Conservation (phyloP, 1,139 yeast genomes). For the Taphrina flavorubra region DNA sequence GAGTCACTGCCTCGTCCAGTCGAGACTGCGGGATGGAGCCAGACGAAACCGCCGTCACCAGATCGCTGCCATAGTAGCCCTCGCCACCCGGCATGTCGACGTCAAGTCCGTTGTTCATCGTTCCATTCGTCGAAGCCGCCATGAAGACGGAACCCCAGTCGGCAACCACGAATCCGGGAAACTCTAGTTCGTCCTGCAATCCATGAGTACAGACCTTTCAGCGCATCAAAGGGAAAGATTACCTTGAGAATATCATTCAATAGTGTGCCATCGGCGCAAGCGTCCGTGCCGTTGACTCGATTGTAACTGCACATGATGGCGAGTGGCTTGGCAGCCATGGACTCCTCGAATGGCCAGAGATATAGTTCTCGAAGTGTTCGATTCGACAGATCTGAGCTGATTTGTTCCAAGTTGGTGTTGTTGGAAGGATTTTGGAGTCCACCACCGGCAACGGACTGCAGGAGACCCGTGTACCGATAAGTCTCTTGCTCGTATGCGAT, state of each 20-base stretch:
- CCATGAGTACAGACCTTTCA: too few species aligned
- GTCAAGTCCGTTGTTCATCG: conserved; percentile 67
- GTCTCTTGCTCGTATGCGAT: conserved; percentile 68
- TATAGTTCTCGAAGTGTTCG: conserved; percentile 68
- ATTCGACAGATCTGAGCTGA: conserved; percentile 60
- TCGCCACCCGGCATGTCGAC: conserved; percentile 67
- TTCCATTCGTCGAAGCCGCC: conserved; percentile 64
- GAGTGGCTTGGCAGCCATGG: conserved; percentile 66
- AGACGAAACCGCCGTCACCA: conserved; percentile 63
- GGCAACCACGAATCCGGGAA: conserved; percentile 69
- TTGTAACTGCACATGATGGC: conserved; percentile 69
- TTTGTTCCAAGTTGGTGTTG: conserved; percentile 5
- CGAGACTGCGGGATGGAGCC: conserved; percentile 62
- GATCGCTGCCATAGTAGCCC: conserved; percentile 64
- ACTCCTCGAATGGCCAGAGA: conserved; percentile 67
- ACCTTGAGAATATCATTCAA: conserved; percentile 61
- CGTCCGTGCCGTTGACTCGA: conserved; percentile 63
- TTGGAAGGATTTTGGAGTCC: conserved; percentile 8
- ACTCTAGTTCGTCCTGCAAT: conserved; percentile 61
- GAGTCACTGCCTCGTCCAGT: conserved; percentile 66
- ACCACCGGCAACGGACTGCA: background rate
- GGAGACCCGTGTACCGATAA: conserved; percentile 55
- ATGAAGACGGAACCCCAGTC: conserved; percentile 62
- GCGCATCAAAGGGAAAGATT: background rate
- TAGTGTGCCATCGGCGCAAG: conserved; percentile 66